Percentiles rank a stretch among this genome's conserved stretches.
Evolutionary conservation across 805 yeast genomes (phyloP).

Genomic region (Candida silvicultrix): DNA sequence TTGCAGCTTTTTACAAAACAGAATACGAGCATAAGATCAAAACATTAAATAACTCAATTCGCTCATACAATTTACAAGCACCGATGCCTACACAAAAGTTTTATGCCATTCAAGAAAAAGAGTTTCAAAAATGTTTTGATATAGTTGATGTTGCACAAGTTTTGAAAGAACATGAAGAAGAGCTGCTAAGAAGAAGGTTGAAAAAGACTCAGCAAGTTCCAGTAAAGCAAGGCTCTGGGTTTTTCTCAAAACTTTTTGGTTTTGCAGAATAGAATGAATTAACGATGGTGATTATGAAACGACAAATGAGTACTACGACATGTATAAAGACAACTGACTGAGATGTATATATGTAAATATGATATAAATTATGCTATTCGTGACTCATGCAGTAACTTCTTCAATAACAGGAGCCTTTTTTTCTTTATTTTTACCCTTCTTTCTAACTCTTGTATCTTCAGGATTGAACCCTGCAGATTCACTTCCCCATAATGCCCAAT

Average conservation of each 20-base stretch:
- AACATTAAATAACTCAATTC: conserved; percentile 39
- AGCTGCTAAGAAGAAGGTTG: not conserved
- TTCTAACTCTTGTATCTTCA: conserved; percentile 50
- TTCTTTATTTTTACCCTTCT: conserved; percentile 14
- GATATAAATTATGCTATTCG: not conserved
- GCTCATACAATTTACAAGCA: conserved; percentile 60
- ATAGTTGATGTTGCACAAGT: conserved; percentile 21
- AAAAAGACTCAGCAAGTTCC: not conserved
- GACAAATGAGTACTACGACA: too few relatives aligned
- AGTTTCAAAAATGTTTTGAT: conserved; percentile 32
- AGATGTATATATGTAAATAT: not conserved
- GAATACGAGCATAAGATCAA: conserved; percentile 27
- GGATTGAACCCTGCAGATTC: conserved; percentile 87
- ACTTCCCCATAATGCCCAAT: conserved; percentile 89
- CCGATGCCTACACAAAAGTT: conserved; percentile 53
- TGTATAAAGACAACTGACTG: too few relatives aligned
- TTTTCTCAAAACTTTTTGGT: not conserved
- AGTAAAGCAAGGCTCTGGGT: not conserved
- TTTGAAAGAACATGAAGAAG: not conserved
- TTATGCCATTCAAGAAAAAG: conserved; percentile 40
- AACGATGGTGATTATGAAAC: too few relatives aligned
- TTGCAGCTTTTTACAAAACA: conserved; percentile 11
- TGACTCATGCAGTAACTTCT: not conserved
- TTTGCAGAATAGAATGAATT: not conserved
- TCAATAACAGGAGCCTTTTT: conserved; percentile 1